Percentiles rank a stretch among this genome's conserved stretches.
Conservation (phyloP, 352 stramenopile species). For the Globisporangium solare region DNA sequence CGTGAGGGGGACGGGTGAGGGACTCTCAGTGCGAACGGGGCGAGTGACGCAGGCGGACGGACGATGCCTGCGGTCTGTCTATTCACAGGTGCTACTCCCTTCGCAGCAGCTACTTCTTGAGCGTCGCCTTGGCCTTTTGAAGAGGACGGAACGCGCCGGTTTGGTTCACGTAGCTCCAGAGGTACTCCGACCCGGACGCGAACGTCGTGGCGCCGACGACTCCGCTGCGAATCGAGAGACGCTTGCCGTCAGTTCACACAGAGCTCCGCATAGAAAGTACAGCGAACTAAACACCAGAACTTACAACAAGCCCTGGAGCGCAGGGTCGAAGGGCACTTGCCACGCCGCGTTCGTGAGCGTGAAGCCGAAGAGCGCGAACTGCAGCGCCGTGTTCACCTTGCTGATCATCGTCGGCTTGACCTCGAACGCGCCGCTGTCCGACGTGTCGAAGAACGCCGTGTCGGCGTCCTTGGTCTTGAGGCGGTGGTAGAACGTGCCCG, state of each 20-base stretch:
- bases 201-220: conserved; percentile 71
- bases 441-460: conserved; percentile 78
- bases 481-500: conserved; percentile 75
- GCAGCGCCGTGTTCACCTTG: conserved; percentile 80
- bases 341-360: conserved; percentile 70
- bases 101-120: conserved; percentile 24
- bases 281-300: conserved; percentile 14
- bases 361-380: conserved; percentile 70
- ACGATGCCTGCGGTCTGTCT: background rate
- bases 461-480: conserved; percentile 63
- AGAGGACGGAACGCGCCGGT: conserved; percentile 64
- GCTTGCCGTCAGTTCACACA: conserved; percentile 1
- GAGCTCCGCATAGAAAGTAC: background rate
- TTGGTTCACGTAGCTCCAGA: conserved; percentile 69
- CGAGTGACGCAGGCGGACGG: background rate
- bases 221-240: conserved; percentile 24
- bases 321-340: conserved; percentile 54
- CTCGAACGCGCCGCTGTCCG: conserved; percentile 63
- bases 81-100: background rate
- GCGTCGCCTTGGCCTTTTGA: conserved; percentile 21
- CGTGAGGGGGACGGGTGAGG: background rate
- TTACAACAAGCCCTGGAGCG: conserved; percentile 63
- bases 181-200: conserved; percentile 70
- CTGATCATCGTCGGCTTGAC: conserved; percentile 66
- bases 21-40: background rate